Evolutionary conservation across 2,329 filamentous ascomycete genomes (phyloP).

Genomic region (Penicillium hesseltinei): DNA sequence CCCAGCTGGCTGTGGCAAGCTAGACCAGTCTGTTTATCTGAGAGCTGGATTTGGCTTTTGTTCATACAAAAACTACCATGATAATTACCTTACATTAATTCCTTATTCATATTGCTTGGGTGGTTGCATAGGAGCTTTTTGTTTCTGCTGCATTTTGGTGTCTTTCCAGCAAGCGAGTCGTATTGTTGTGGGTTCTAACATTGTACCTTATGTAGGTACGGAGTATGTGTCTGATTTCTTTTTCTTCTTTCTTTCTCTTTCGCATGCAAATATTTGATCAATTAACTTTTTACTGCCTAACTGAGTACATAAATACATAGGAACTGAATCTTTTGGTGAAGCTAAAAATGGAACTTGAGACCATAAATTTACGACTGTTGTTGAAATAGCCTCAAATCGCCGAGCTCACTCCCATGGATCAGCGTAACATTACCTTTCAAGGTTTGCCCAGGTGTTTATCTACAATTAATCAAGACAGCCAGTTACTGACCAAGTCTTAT

Average conservation of each 20-base stretch:
- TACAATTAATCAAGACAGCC: background rate
- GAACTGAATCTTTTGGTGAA: background rate
- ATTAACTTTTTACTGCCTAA: background rate
- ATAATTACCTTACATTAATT: conserved; percentile 10
- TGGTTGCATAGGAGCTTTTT: conserved; percentile 14
- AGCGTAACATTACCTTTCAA: background rate
- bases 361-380: too few species aligned
- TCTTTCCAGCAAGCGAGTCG: conserved; percentile 18
- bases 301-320: background rate
- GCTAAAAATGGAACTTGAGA: background rate
- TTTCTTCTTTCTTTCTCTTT: background rate
- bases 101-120: conserved; percentile 8
- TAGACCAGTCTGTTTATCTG: conserved; percentile 26
- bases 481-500: background rate
- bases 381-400: background rate
- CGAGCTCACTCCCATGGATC: background rate
- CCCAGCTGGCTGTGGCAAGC: conserved; percentile 83
- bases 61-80: conserved; percentile 10
- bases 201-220: background rate
- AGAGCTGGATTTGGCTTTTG: background rate
- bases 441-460: background rate
- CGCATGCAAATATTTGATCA: conserved; percentile 5
- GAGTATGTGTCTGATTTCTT: conserved; percentile 4
- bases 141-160: conserved; percentile 17
- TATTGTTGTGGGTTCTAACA: conserved; percentile 9